A percentile compares a stretch with the other conserved stretches of the same genome.
These are phyloP conservation scores for Paraphoma sp. DNA, from an alignment of 2,329 filamentous ascomycete genomes.

Conservation along the genomic window DNA sequence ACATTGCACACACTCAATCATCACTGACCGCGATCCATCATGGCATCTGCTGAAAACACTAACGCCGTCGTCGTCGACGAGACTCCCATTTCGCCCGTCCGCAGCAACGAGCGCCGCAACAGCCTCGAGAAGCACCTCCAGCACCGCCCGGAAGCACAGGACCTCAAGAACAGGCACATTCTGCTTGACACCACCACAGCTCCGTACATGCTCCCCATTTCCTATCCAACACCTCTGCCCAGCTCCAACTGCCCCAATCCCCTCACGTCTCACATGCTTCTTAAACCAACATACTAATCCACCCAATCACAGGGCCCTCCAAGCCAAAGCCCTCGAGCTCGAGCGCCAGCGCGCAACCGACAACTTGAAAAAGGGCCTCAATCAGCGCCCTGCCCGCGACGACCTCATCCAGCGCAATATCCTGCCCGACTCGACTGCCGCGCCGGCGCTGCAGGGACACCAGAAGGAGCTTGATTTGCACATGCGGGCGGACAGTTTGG, in stretches of 20 bases:
- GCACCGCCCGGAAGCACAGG: conserved; percentile 60
- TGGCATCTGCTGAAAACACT: conserved; percentile 31
- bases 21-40: conserved; percentile 24
- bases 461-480: conserved; percentile 86
- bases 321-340: conserved; percentile 67
- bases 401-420: conserved; percentile 88
- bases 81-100: conserved; percentile 51
- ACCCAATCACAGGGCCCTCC: conserved; percentile 59
- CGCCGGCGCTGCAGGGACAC: conserved; percentile 78
- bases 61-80: conserved; percentile 45
- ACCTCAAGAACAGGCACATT: conserved; percentile 73
- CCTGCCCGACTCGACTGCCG: conserved; percentile 77
- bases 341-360: conserved; percentile 69
- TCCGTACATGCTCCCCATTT: conserved; percentile 54
- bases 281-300: too few relatives aligned
- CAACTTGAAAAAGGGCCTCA: conserved; percentile 68
- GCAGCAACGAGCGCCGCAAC: conserved; percentile 66
- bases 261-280: too few relatives aligned
- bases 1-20: neutral
- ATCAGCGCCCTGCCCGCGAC: conserved; percentile 70
- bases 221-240: too few relatives aligned
- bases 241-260: too few relatives aligned
- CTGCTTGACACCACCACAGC: conserved; percentile 71
- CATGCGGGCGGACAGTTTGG: conserved; percentile 85
- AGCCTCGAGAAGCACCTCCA: conserved; percentile 57